These are phyloP conservation scores for Rhinocladiella mackenziei DNA, from an alignment of 2,329 filamentous ascomycete species.

Conservation along the genomic window DNA sequence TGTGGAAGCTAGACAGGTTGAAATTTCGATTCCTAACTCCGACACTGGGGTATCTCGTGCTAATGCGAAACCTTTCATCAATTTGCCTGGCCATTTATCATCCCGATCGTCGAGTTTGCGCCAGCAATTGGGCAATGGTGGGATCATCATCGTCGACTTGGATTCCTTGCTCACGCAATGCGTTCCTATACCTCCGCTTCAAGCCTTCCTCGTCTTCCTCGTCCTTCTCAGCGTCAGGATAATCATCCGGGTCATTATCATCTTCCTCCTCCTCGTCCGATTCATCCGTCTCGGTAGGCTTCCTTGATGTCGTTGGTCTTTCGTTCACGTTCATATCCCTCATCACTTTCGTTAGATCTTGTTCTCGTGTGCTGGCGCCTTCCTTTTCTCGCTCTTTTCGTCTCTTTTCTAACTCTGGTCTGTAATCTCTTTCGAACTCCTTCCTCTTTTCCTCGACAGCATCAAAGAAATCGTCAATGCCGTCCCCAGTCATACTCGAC, in stretches of 20 bases:
- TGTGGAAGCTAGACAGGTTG: too few species aligned
- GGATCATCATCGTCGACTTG: slow-evolving; percentile 44
- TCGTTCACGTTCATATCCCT: slow-evolving; percentile 71
- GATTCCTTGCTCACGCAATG: slow-evolving; percentile 56
- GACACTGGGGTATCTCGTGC: slow-evolving; percentile 26
- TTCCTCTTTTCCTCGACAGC: slow-evolving; percentile 81
- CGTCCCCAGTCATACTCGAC: slow-evolving; percentile 85
- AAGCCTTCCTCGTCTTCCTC: slow-evolving; percentile 61
- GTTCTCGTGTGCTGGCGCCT: slow-evolving; percentile 67
- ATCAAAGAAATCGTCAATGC: slow-evolving; percentile 88
- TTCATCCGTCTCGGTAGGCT: slow-evolving; percentile 47
- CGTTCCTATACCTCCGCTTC: slow-evolving; percentile 73
- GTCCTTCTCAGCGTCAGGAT: slow-evolving; percentile 54
- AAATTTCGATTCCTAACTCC: slow-evolving; percentile 11
- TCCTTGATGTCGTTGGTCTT: slow-evolving; percentile 22
- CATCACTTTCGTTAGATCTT: slow-evolving; percentile 90
- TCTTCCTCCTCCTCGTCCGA: slow-evolving; percentile 47
- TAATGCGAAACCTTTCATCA: slow-evolving; percentile 4
- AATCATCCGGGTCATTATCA: slow-evolving; percentile 44
- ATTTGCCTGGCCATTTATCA: slow-evolving; percentile 1
- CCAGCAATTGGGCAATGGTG: slow-evolving; percentile 43
- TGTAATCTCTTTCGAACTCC: slow-evolving; percentile 88
- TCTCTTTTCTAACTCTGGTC: slow-evolving; percentile 80
- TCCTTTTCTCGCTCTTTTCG: slow-evolving; percentile 69
- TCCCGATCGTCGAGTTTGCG: slow-evolving; percentile 15